These are phyloP conservation scores for Penstemon barbatus DNA, from an alignment of 257 asterid species.

Conservation along the genomic window DNA sequence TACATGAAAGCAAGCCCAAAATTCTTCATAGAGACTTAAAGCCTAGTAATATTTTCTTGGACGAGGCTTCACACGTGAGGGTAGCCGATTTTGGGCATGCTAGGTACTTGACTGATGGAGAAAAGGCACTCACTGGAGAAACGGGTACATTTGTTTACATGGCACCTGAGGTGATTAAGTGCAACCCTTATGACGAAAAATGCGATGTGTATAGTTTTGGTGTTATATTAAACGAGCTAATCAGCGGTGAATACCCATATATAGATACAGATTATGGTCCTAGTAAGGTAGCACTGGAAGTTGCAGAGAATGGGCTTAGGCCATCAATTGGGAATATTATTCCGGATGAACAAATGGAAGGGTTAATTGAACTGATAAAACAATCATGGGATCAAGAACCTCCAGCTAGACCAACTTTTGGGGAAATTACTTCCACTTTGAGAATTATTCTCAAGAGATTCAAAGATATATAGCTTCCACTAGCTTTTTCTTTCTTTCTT, in stretches of 20 bases:
- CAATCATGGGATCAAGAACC: constrained; percentile 66
- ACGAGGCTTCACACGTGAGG: constrained; percentile 57
- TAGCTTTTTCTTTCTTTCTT: background rate
- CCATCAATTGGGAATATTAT: constrained; percentile 40
- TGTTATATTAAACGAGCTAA: constrained; percentile 57
- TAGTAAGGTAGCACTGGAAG: constrained; percentile 71
- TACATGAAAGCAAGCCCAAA: constrained; percentile 64
- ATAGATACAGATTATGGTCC: constrained; percentile 62
- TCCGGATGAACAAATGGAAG: constrained; percentile 37
- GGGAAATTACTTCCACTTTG: constrained; percentile 48
- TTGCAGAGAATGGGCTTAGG: constrained; percentile 67
- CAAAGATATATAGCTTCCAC: constrained; percentile 8
- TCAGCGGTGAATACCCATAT: constrained; percentile 67
- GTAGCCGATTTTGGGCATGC: constrained; percentile 91
- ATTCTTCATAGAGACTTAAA: constrained; percentile 72
- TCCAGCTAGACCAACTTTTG: constrained; percentile 50
- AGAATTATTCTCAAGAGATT: constrained; percentile 37
- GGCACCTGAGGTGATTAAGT: constrained; percentile 78
- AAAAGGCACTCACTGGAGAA: constrained; percentile 80
- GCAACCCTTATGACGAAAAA: constrained; percentile 68
- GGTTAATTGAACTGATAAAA: constrained; percentile 40
- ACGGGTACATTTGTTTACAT: constrained; percentile 82
- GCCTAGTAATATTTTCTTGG: constrained; percentile 74
- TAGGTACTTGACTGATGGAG: constrained; percentile 61
- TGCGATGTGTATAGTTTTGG: constrained; percentile 81